phyloP scores from a whole-genome alignment of 805 yeast genomes.

The Metschnikowia corniflorae region DNA sequence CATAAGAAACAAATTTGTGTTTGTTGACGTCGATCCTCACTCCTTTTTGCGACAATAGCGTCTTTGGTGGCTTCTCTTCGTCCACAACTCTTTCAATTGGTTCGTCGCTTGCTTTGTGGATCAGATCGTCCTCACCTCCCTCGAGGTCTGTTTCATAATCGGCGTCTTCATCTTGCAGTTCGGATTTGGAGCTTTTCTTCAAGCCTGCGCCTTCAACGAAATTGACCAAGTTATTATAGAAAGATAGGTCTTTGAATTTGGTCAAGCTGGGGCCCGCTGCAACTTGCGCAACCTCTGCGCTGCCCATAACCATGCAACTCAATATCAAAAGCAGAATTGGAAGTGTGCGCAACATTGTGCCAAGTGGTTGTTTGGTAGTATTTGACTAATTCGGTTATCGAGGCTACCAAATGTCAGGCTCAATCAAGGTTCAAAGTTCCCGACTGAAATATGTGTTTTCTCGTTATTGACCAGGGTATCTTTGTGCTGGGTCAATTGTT shows the following conservation, averaged over 20 bases:
- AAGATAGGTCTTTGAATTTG: conserved; percentile 6
- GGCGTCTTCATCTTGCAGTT: not conserved
- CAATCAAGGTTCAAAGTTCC: no score
- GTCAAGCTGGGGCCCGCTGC: conserved; percentile 3
- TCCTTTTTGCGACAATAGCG: conserved; percentile 1
- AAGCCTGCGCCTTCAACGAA: conserved; percentile 5
- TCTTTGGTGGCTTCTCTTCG: conserved; percentile 2
- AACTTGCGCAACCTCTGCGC: conserved; percentile 1
- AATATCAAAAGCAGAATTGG: not conserved
- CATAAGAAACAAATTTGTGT: conserved; percentile 2
- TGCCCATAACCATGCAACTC: not conserved
- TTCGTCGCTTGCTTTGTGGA: not conserved
- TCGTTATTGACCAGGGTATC: no score
- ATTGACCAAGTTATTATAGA: conserved; percentile 8
- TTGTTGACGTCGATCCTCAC: conserved; percentile 6
- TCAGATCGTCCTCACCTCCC: not conserved
- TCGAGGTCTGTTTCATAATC: not conserved
- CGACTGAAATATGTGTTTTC: no score
- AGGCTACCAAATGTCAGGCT: no score
- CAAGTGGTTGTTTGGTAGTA: no score
- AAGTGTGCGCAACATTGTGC: no score
- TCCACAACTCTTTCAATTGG: not conserved
- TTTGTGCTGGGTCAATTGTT: no score
- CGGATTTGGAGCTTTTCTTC: not conserved
- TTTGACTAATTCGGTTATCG: no score